A percentile compares a stretch with the other conserved stretches of the same genome.
These are phyloP conservation scores for Talaromyces verruculosus DNA, from an alignment of 2,329 filamentous ascomycete species.

Conservation along the genomic window DNA sequence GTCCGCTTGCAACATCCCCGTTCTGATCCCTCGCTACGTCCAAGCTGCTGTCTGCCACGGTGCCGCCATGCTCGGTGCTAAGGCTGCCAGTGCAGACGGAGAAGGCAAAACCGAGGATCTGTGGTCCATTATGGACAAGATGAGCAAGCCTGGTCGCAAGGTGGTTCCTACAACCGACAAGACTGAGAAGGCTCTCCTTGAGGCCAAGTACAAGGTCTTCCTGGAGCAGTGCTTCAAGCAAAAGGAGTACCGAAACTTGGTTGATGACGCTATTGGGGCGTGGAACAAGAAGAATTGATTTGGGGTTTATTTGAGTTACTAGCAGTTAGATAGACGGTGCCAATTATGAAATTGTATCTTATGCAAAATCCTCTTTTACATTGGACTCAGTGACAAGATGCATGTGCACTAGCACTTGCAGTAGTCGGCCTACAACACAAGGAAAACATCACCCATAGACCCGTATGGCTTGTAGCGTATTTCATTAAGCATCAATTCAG, in stretches of 20 bases:
- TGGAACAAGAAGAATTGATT: constrained; percentile 39
- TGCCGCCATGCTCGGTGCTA: constrained; percentile 97
- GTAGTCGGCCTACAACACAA: not conserved
- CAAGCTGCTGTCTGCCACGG: constrained; percentile 95
- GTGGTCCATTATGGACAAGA: constrained; percentile 96
- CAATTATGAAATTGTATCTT: not conserved
- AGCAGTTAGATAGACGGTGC: not conserved
- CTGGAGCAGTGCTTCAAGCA: constrained; percentile 87
- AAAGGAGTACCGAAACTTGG: constrained; percentile 73
- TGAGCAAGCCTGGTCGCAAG: constrained; percentile 88
- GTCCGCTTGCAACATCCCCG: constrained; percentile 86
- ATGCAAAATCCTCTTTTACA: not conserved
- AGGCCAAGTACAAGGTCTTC: constrained; percentile 94
- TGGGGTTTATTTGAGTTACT: not conserved
- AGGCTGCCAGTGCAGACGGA: constrained; percentile 81
- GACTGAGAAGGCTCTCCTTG: constrained; percentile 74
- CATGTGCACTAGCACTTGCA: not conserved
- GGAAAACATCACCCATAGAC: not conserved
- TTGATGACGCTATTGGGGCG: constrained; percentile 62
- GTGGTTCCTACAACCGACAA: constrained; percentile 71
- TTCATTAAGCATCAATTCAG: not conserved
- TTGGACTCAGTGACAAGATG: not conserved
- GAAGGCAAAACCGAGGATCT: constrained; percentile 79
- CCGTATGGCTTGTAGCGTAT: not conserved
- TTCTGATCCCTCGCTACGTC: constrained; percentile 89